Evolutionary conservation across 83 land plant species (phyloP).

Genomic region (Thuja plicata): DNA sequence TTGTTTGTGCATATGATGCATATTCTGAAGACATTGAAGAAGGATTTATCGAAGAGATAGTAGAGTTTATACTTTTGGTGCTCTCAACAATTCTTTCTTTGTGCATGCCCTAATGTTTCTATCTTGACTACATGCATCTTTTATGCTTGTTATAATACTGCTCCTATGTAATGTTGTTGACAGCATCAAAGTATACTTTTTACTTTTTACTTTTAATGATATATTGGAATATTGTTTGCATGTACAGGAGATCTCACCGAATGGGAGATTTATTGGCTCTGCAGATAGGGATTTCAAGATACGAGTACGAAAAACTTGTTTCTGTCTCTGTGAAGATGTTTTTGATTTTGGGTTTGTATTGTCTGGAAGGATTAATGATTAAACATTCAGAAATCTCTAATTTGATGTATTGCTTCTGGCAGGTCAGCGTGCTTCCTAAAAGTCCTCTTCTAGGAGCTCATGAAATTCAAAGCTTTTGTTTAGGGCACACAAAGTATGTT

Average conservation of each 20-base stretch:
- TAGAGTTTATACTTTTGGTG: background rate
- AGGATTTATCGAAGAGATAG: background rate
- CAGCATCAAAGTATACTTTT: background rate
- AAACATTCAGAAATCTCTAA: background rate
- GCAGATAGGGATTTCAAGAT: slow-evolving; percentile 98
- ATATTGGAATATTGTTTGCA: background rate
- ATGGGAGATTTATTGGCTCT: slow-evolving; percentile 67
- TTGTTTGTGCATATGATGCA: too few relatives aligned
- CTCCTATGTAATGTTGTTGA: background rate
- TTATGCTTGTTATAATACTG: background rate
- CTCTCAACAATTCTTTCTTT: background rate
- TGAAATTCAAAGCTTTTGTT: slow-evolving; percentile 93
- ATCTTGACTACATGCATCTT: background rate
- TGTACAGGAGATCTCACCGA: slow-evolving; percentile 78
- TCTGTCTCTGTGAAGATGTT: background rate
- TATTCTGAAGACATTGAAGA: too few relatives aligned
- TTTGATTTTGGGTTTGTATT: background rate
- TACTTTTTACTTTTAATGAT: background rate
- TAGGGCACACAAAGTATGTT: slow-evolving; percentile 89
- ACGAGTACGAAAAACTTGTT: slow-evolving; percentile 48
- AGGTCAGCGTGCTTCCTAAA: slow-evolving; percentile 80
- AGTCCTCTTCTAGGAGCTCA: slow-evolving; percentile 79
- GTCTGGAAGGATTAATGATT: background rate
- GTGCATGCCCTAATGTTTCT: background rate
- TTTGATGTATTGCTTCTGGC: slow-evolving; percentile 8